Conservation (phyloP, 2,329 filamentous ascomycete species). For the Chaetomiaceae sp. region DNA sequence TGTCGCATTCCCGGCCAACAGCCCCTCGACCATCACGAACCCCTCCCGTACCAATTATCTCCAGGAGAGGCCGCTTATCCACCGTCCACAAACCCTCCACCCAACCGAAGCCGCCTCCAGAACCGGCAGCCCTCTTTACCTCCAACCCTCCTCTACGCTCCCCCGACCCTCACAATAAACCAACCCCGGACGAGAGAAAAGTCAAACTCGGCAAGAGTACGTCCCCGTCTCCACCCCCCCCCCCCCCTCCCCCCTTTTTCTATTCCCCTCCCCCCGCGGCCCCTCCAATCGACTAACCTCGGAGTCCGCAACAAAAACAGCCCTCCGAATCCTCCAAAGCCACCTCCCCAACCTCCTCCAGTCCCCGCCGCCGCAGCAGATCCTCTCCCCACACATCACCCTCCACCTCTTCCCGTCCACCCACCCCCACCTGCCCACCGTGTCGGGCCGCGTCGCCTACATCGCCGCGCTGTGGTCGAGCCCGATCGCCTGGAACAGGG, state of each 20-base stretch:
- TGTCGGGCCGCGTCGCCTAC: constrained; percentile 85
- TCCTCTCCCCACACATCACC: constrained; percentile 70
- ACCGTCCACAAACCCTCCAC: constrained; percentile 20
- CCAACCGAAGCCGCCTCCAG: constrained; percentile 33
- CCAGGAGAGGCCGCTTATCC: constrained; percentile 1
- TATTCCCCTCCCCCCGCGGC: neutral
- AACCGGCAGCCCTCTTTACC: constrained; percentile 42
- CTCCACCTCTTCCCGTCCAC: constrained; percentile 70
- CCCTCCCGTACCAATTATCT: constrained; percentile 16
- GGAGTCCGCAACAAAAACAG: constrained; percentile 35
- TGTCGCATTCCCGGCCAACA: neutral
- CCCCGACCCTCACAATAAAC: constrained; percentile 27
- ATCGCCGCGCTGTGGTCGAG: constrained; percentile 93
- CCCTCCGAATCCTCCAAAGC: constrained; percentile 61
- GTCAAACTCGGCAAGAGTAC: constrained; percentile 60
- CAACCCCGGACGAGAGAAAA: constrained; percentile 52
- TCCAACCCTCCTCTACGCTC: constrained; percentile 28
- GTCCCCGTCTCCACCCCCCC: too few relatives aligned
- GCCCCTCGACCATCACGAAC: constrained; percentile 10
- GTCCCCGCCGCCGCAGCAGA: constrained; percentile 64
- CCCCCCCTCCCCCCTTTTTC: neutral
- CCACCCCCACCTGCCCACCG: constrained; percentile 84
- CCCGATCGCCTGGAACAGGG: constrained; percentile 89
- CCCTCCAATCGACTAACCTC: constrained; percentile 5
- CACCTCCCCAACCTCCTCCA: constrained; percentile 64